These are phyloP conservation scores for Leccinum subspadiceum DNA, from an alignment of 1,284 basidiomycete genomes.

Conservation along the genomic window DNA sequence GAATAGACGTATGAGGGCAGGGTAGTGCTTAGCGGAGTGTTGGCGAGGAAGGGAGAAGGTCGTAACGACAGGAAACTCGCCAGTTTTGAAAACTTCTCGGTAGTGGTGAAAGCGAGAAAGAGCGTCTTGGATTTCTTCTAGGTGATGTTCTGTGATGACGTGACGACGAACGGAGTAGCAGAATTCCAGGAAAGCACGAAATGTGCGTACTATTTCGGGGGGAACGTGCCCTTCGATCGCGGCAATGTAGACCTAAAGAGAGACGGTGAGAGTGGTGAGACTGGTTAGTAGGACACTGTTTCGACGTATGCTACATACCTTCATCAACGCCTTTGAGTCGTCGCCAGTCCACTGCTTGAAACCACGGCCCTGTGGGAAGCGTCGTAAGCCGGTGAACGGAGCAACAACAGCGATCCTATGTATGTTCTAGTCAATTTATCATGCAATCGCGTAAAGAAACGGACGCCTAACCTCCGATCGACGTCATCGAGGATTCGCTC, in stretches of 20 bases:
- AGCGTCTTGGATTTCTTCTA: background rate
- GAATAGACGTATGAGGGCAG: background rate
- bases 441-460: background rate
- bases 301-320: background rate
- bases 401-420: background rate
- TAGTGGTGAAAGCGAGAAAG: background rate
- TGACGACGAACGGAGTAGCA: background rate
- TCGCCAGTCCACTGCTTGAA: constrained; percentile 7
- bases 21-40: background rate
- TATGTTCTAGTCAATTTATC: background rate
- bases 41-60: background rate
- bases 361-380: background rate
- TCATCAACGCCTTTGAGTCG: constrained; percentile 4
- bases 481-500: background rate
- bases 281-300: too few species aligned
- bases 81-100: background rate
- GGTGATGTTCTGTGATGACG: background rate
- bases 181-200: background rate
- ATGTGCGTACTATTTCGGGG: background rate
- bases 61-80: background rate
- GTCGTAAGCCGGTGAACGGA: background rate
- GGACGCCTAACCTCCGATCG: background rate
- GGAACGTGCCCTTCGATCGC: constrained; percentile 2
- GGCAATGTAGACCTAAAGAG: constrained; percentile 2
- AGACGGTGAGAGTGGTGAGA: background rate